Evolutionary conservation across 208 protist species (phyloP).

Genomic region (Leishmania mexicana): DNA sequence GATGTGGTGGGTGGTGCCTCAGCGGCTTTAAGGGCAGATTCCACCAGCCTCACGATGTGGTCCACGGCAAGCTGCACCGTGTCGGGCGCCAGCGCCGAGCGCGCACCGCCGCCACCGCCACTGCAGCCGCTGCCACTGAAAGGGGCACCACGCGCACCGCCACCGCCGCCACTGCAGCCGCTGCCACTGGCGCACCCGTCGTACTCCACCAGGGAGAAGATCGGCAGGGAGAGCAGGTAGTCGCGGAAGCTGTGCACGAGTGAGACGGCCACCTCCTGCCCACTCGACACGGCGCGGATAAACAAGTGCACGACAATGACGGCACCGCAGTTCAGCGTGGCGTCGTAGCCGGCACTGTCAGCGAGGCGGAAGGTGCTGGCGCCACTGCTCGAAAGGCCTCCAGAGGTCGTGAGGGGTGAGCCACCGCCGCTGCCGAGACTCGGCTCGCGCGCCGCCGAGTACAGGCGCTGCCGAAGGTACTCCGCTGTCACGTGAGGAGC

Average conservation of each 20-base stretch:
- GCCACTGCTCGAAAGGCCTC: constrained; percentile 6
- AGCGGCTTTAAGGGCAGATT: constrained; percentile 18
- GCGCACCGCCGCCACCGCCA: constrained; percentile 8
- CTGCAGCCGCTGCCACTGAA: neutral
- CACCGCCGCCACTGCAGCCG: neutral
- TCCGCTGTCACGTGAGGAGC: constrained; percentile 67
- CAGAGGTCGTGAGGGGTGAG: neutral
- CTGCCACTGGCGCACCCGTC: constrained; percentile 7
- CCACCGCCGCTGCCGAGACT: constrained; percentile 4
- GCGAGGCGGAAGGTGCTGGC: constrained; percentile 1
- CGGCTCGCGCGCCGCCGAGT: constrained; percentile 29
- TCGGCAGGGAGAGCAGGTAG: constrained; percentile 66
- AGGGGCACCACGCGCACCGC: neutral
- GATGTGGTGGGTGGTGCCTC: neutral
- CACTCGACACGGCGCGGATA: constrained; percentile 31
- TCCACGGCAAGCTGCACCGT: constrained; percentile 65
- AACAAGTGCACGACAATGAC: constrained; percentile 85
- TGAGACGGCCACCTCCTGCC: constrained; percentile 45
- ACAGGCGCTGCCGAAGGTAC: constrained; percentile 60
- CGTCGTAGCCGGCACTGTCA: constrained; percentile 41
- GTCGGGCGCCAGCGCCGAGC: constrained; percentile 45
- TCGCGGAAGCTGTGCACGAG: constrained; percentile 71
- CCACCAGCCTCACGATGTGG: constrained; percentile 54
- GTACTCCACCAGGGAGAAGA: constrained; percentile 71
- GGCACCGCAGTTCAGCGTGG: constrained; percentile 78